These are phyloP conservation scores for Candida fluviatilis DNA, from an alignment of 805 yeast genomes.

Conservation along the genomic window DNA sequence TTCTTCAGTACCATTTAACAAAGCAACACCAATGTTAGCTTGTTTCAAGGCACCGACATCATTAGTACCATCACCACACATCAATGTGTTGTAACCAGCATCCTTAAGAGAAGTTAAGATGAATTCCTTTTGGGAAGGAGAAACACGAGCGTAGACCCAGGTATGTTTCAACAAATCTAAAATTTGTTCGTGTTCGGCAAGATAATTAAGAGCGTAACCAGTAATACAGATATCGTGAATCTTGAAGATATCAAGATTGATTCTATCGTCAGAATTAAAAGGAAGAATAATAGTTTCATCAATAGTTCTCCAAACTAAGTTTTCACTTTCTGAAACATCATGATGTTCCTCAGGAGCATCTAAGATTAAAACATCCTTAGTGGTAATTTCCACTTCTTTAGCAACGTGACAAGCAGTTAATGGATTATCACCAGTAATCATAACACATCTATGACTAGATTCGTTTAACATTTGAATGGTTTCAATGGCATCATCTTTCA, in stretches of 20 bases:
- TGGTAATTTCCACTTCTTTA: conserved; percentile 82
- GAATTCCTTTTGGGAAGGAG: conserved; percentile 93
- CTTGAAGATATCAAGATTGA: conserved; percentile 55
- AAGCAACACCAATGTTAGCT: conserved; percentile 98
- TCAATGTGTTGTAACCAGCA: conserved; percentile 86
- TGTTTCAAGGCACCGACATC: conserved; percentile 99
- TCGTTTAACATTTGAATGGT: conserved; percentile 90
- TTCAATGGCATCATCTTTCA: conserved; percentile 88
- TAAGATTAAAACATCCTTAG: conserved; percentile 76
- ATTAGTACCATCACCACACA: conserved; percentile 99
- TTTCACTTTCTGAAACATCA: conserved; percentile 40
- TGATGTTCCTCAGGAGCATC: conserved; percentile 78
- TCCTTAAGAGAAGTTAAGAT: conserved; percentile 78
- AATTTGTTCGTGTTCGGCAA: conserved; percentile 66
- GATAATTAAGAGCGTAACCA: conserved; percentile 77
- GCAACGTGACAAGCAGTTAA: conserved; percentile 98
- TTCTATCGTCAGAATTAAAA: conserved; percentile 52
- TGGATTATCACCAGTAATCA: conserved; percentile 99
- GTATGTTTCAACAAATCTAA: conserved; percentile 75
- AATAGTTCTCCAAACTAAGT: conserved; percentile 80
- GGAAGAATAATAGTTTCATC: conserved; percentile 71
- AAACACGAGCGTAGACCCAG: conserved; percentile 97
- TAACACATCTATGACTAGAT: conserved; percentile 90
- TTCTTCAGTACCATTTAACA: conserved; percentile 93
- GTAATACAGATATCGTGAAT: conserved; percentile 85